Evolutionary conservation across 73 alveolate species (phyloP), one percentile per base, ranked within the genome.

Genomic region (Paramecium sexaurelia): DNA sequence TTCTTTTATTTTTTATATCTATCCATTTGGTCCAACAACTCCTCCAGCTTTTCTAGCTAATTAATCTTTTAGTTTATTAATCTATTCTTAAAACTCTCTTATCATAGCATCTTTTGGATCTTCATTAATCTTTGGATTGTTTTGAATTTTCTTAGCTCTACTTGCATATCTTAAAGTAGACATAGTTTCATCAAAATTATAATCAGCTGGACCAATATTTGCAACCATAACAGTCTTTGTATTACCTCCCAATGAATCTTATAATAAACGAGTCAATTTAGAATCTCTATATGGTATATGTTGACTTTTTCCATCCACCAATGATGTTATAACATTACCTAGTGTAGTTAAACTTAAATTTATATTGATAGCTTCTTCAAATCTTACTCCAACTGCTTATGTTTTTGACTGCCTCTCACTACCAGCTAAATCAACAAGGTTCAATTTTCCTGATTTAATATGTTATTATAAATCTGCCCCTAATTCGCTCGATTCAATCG

Each of bases 51-150:
- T 96, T 75, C 91, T 91, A 29, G 95, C 98, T 45, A 98, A 91
- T 78, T 96, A 95, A 27, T 94, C 99, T 75, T 95, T 97, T 24
- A 98, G 94, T 86, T 95, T 88, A 78, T 95, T 97, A 68, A 98
- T 97, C 93, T 98, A 99, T 45, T 95, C 98, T 84, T 98, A 97
- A 82, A 96, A 98, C 91, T 98, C 97, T 69, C 97, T 95, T 45
- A 98, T 95, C 93, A 98, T 95, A 17, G 99, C 99, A 94, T 98
- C 99, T 94, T 98, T 98, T 26, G 99, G 99, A 92, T 98, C 99
- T 92, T 98, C 99, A 92, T 98, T 98, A 73, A 98, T 97, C 67
- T 93, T 96, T 15, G 99, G 99, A 51, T 95, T 98, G 92, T 98
- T 98, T 95, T 98, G 93, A 55, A 98, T 98, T 71, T 95, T 95